These are phyloP conservation scores for Aspergillus neoniger DNA, from an alignment of 2,329 filamentous ascomycete genomes.

Conservation along the genomic window DNA sequence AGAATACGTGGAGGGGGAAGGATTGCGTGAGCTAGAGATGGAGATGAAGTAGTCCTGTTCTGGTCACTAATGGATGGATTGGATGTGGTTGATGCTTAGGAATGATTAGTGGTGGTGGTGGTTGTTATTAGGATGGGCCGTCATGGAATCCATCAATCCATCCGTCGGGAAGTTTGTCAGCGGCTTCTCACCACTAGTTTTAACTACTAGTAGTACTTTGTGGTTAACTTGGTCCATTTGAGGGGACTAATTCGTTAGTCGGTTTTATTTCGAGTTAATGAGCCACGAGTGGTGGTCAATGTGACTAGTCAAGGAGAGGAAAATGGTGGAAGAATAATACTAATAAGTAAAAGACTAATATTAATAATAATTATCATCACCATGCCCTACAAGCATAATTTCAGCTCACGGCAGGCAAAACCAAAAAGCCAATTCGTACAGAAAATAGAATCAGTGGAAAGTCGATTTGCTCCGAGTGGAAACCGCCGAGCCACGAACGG, in stretches of 20 bases:
- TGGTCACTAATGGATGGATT: neutral
- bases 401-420: too few relatives aligned
- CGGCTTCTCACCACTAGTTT: neutral
- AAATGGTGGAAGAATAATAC: constrained; percentile 5
- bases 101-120: neutral
- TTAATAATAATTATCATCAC: constrained; percentile 9
- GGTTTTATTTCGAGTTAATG: too few relatives aligned
- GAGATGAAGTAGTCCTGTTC: neutral
- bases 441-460: neutral
- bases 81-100: neutral
- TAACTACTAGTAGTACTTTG: too few relatives aligned
- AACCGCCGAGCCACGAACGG: constrained; percentile 23
- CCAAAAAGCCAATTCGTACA: too few relatives aligned
- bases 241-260: too few relatives aligned
- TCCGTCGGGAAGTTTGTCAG: neutral
- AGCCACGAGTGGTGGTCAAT: too few relatives aligned
- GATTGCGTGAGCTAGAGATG: constrained; percentile 40
- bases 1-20: constrained; percentile 58
- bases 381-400: too few relatives aligned
- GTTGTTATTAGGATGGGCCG: neutral
- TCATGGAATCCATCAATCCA: neutral
- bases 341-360: neutral
- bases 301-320: too few relatives aligned
- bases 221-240: too few relatives aligned
- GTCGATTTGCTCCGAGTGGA: constrained; percentile 9